Percentiles rank a stretch among this genome's conserved stretches.
Evolutionary conservation across 177 flowering plant species (phyloP).

Genomic region (Vitis hybrid): DNA sequence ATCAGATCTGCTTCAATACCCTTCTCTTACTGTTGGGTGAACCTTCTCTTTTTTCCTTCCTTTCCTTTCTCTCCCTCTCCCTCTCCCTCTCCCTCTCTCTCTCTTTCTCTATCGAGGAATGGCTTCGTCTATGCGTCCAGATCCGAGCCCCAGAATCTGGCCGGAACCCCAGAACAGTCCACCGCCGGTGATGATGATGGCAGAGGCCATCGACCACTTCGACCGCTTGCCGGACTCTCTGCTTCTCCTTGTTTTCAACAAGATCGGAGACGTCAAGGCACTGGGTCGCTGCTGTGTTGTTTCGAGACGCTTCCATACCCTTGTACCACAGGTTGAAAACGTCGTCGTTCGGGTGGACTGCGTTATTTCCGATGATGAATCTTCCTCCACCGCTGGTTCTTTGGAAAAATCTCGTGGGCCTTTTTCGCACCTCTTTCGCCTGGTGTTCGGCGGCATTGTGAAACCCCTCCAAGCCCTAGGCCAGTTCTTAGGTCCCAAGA

Average conservation of each 20-base stretch:
- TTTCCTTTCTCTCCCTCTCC: constrained; percentile 7
- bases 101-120: background rate
- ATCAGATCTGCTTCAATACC: background rate
- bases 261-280: constrained; percentile 80
- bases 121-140: constrained; percentile 29
- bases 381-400: constrained; percentile 36
- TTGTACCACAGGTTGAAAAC: constrained; percentile 79
- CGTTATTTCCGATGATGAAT: constrained; percentile 82
- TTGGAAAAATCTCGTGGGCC: constrained; percentile 45
- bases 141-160: constrained; percentile 43
- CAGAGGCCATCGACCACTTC: constrained; percentile 47
- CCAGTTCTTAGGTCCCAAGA: constrained; percentile 51
- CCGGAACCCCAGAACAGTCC: constrained; percentile 36
- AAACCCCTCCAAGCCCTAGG: constrained; percentile 72
- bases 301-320: constrained; percentile 62
- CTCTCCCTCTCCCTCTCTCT: constrained; percentile 1
- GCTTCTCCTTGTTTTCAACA: constrained; percentile 67
- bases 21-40: no score
- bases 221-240: constrained; percentile 73
- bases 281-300: constrained; percentile 81
- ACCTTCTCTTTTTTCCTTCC: background rate
- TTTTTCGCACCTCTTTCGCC: constrained; percentile 42
- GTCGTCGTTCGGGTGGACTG: constrained; percentile 84
- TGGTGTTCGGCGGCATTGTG: constrained; percentile 50
- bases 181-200: background rate